Evolutionary conservation across 2,329 filamentous ascomycete genomes (phyloP).

Genomic region (Furcasterigmium furcatum): DNA sequence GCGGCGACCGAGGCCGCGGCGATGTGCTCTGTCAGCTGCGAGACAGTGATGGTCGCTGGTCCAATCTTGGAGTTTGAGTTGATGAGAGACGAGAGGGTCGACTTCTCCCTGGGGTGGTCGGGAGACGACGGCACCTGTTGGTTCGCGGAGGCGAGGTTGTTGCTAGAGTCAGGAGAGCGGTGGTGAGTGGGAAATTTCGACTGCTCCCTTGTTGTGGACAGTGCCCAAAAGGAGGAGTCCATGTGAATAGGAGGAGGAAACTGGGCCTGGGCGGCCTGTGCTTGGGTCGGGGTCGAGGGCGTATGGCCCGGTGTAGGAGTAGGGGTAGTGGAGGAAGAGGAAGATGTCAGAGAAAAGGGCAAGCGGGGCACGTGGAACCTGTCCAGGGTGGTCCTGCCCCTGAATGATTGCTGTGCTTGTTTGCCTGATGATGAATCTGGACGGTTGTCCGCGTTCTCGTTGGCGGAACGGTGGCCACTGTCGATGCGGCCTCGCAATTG

Average conservation of each 20-base stretch:
- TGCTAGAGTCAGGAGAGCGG: not conserved
- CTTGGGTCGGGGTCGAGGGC: not conserved
- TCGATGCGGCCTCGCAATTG: not conserved
- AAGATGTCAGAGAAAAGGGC: not conserved
- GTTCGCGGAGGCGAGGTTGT: not conserved
- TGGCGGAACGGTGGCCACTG: not conserved
- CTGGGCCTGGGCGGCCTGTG: not conserved
- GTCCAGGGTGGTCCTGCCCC: not conserved
- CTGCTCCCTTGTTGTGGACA: not conserved
- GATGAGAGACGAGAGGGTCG: not conserved
- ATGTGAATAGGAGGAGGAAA: not conserved
- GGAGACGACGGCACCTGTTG: not conserved
- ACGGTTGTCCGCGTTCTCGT: not conserved
- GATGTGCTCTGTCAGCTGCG: conserved; percentile 2
- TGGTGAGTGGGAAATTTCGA: not conserved
- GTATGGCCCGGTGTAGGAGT: not conserved
- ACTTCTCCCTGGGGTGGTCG: not conserved
- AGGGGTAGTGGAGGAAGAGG: not conserved
- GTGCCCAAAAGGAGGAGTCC: not conserved
- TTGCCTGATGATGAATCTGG: not conserved
- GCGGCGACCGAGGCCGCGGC: not conserved
- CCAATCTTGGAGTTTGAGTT: conserved; percentile 1
- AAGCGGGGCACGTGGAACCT: conserved; percentile 1
- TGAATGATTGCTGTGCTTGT: not conserved
- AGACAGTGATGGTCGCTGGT: conserved; percentile 2